Conservation (phyloP, 179 eudicot genomes). For the Gypsophila paniculata region DNA sequence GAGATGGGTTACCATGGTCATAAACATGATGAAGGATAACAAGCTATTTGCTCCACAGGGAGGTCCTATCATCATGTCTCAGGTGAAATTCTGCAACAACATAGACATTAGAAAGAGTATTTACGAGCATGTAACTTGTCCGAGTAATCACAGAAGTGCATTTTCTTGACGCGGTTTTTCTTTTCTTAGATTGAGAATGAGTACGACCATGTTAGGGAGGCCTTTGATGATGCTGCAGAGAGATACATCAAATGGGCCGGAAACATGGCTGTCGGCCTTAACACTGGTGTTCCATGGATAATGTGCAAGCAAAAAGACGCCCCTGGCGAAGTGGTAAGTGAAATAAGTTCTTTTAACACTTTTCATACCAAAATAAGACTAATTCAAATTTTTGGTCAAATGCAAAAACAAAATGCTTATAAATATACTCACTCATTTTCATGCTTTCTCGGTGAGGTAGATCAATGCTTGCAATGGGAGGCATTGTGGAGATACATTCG, state of each 20-base stretch:
- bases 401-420: too few species aligned
- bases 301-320: constrained; percentile 95
- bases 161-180: background rate
- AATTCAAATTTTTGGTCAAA: too few species aligned
- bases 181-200: constrained; percentile 70
- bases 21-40: constrained; percentile 58
- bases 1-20: constrained; percentile 41
- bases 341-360: background rate
- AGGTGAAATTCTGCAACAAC: constrained; percentile 36
- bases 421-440: background rate
- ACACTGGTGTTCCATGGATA: constrained; percentile 78
- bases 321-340: constrained; percentile 56
- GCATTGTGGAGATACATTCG: constrained; percentile 81
- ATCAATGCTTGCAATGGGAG: constrained; percentile 93
- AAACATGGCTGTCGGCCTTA: constrained; percentile 46
- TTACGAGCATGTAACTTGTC: background rate
- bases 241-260: constrained; percentile 77
- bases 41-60: constrained; percentile 75
- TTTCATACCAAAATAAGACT: background rate
- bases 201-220: constrained; percentile 60
- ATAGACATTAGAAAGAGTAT: background rate
- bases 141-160: background rate
- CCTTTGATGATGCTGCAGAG: constrained; percentile 46
- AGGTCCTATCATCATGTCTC: constrained; percentile 85
- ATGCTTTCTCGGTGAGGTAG: constrained; percentile 29